These are phyloP conservation scores for Meyerozyma athensensis DNA, from an alignment of 1,139 yeast genomes.

Conservation along the genomic window DNA sequence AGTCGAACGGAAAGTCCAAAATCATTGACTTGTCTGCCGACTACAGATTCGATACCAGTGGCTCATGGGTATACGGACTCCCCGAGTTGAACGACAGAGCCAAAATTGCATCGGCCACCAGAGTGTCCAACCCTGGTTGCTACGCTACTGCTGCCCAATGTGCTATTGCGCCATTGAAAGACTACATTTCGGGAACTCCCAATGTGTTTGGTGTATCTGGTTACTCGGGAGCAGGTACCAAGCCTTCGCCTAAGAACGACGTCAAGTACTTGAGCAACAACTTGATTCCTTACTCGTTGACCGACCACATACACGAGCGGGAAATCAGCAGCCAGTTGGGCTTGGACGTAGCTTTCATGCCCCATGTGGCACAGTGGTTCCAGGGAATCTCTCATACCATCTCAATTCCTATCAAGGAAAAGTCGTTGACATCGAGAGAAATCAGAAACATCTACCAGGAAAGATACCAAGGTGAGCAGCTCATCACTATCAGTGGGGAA, in stretches of 20 bases:
- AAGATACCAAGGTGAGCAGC: constrained; percentile 80
- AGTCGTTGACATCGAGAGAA: constrained; percentile 72
- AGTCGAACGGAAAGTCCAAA: constrained; percentile 55
- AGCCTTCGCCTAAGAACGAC: constrained; percentile 96
- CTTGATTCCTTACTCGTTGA: constrained; percentile 89
- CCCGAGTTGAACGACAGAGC: constrained; percentile 75
- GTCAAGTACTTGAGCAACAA: constrained; percentile 67
- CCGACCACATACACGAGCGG: constrained; percentile 94
- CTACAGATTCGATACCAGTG: constrained; percentile 84
- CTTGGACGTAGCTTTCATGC: constrained; percentile 77
- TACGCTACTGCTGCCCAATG: constrained; percentile 97
- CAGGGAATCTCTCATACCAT: constrained; percentile 95
- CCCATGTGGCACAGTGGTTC: constrained; percentile 99
- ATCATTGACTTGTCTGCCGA: constrained; percentile 94
- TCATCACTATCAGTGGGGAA: constrained; percentile 80
- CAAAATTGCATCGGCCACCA: constrained; percentile 65
- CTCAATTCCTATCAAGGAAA: constrained; percentile 74
- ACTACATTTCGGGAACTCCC: constrained; percentile 65
- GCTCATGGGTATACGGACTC: constrained; percentile 89
- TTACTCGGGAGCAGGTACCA: constrained; percentile 98
- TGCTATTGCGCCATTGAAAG: constrained; percentile 79
- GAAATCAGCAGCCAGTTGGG: constrained; percentile 85
- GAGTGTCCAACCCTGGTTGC: constrained; percentile 96
- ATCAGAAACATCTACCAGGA: constrained; percentile 84
- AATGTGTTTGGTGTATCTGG: constrained; percentile 94